These are phyloP conservation scores for Mycosarcoma maydis DNA, from an alignment of 1,284 basidiomycete species.

Conservation along the genomic window DNA sequence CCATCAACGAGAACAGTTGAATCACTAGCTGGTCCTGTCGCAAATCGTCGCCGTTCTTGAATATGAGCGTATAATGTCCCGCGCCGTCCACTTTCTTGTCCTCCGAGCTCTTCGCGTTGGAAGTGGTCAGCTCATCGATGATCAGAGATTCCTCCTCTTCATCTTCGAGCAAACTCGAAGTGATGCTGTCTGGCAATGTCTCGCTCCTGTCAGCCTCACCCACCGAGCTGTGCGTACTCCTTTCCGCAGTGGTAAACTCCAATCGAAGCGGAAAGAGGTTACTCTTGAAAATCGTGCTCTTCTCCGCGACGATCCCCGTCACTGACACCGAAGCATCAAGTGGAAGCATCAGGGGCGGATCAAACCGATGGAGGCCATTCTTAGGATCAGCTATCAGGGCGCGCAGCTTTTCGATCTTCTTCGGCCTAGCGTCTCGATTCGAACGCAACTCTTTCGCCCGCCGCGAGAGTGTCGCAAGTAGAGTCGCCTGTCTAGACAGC, in stretches of 20 bases:
- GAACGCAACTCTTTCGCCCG: slow-evolving; percentile 85
- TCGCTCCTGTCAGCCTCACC: slow-evolving; percentile 5
- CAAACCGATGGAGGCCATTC: slow-evolving; percentile 71
- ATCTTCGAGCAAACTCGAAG: slow-evolving; percentile 28
- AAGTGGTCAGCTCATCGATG: slow-evolving; percentile 5
- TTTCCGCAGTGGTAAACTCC: slow-evolving; percentile 73
- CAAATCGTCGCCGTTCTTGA: slow-evolving; percentile 99
- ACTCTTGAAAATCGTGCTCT: slow-evolving; percentile 96
- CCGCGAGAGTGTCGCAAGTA: slow-evolving; percentile 80
- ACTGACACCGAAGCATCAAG: slow-evolving; percentile 85
- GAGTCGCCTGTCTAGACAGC: slow-evolving; percentile 74
- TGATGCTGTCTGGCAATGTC: slow-evolving; percentile 30
- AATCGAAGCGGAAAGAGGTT: slow-evolving; percentile 91
- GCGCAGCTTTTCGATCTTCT: slow-evolving; percentile 95
- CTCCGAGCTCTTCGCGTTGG: background rate
- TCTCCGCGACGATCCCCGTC: slow-evolving; percentile 86
- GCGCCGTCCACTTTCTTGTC: slow-evolving; percentile 10
- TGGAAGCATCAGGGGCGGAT: slow-evolving; percentile 72
- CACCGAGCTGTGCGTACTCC: background rate
- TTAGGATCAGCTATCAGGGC: slow-evolving; percentile 84
- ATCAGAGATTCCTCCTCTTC: slow-evolving; percentile 14
- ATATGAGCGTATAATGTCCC: slow-evolving; percentile 82
- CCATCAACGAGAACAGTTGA: slow-evolving; percentile 97
- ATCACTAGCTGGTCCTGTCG: slow-evolving; percentile 97
- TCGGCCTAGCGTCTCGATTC: slow-evolving; percentile 90